Conservation (phyloP, 2,329 filamentous ascomycete species). For the Fusarium chaquense region DNA sequence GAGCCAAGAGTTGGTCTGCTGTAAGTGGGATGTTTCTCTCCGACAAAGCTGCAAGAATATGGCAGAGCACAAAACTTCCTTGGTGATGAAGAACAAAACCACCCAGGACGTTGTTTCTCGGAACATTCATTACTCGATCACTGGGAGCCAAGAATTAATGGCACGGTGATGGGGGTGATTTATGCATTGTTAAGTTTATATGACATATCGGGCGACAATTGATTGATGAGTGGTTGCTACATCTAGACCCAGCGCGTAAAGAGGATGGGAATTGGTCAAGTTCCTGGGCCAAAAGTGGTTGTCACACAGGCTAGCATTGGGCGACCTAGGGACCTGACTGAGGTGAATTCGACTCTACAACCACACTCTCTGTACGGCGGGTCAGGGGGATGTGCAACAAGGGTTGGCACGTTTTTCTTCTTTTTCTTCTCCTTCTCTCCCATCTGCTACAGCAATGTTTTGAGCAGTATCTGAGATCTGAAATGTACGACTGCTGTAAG, state of each 20-base stretch:
- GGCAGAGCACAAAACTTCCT: conserved; percentile 17
- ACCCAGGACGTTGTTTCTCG: conserved; percentile 22
- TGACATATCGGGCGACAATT: conserved; percentile 24
- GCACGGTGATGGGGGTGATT: conserved; percentile 43
- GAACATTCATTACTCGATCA: conserved; percentile 20
- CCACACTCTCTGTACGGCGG: conserved; percentile 27
- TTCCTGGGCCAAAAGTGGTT: conserved; percentile 22
- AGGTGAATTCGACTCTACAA: conserved; percentile 3
- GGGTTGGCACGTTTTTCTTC: conserved; percentile 37
- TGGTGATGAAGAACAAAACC: conserved; percentile 6
- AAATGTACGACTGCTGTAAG: conserved; percentile 22
- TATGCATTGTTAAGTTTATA: conserved; percentile 40
- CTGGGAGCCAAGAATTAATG: conserved; percentile 42
- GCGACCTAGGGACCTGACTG: conserved; percentile 12
- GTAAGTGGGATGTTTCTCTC: conserved; percentile 40
- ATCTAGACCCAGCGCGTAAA: conserved; percentile 46
- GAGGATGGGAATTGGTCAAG: conserved; percentile 39
- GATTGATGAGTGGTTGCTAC: conserved; percentile 39
- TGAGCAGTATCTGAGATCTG: conserved; percentile 35
- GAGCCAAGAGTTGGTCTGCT: conserved; percentile 27
- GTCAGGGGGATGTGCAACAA: conserved; percentile 47
- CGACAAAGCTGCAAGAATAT: conserved; percentile 13
- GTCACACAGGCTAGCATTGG: conserved; percentile 26
- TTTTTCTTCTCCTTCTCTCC: not conserved
- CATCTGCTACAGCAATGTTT: conserved; percentile 22